Base-by-base conservation (phyloP, 441 rosid species). In the Brassica hybrid region DNA sequence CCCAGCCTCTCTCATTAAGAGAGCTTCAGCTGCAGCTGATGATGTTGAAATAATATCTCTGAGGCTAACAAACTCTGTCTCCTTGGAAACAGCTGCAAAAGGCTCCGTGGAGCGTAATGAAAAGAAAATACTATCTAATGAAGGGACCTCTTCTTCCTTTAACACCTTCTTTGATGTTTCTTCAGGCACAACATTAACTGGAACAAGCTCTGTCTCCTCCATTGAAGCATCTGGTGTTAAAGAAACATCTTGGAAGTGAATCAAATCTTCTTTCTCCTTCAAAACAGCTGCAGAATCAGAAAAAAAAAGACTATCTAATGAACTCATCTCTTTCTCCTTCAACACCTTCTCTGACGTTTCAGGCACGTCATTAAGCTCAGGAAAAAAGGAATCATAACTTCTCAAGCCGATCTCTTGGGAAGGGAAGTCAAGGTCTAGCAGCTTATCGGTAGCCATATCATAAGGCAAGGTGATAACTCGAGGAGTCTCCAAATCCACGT, bases 371-470 rank as follows among this genome's bases (percentile, higher is more conserved):
- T 81, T 80, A 43, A 43, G 5, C 52, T 43, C 52, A 43, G 52
- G 52, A 12, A 43, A 43, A 43, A 43, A 43, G 14, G 52, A 43
- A 13, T 45, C 52, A 45, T 0, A 45, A 45, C 16, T 45, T 13
- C 52, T 45, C 52, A 45, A 45, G 13, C 16, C 16, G 52, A 12
- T 45, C 52, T 45, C 52, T 45, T 45, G 52, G 16, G 84, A 84
- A 2, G 74, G 74, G 64, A 79, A 80, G 84, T 71, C 72, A 30
- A 71, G 85, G 62, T 90, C 87, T 50, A 83, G 81, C 72, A 86
- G 71, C 72, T 88, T 86, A 25, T 84, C 90, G 0, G 83, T 67
- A 56, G 80, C 73, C 50, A 73, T 65, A 79, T 82, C 86, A 68
- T 80, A 76, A 6, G 84, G 78, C 59, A 75, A 70, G 78, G 65